Evolutionary conservation across 257 asterid species (phyloP), one percentile per base, ranked within the genome.

Genomic region (Parsonsia alboflavescens): DNA sequence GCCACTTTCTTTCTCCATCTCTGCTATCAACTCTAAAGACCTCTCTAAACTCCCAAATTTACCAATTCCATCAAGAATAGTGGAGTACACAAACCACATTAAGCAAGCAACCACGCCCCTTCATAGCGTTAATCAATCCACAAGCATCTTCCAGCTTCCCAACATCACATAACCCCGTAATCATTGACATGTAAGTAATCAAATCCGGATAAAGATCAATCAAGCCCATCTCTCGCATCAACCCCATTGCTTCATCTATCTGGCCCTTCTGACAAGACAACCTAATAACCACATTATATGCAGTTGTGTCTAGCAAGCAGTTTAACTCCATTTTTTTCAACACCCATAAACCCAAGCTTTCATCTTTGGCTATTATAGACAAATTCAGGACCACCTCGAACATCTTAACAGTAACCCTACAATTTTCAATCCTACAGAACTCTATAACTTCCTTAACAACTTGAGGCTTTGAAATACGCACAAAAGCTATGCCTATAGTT

Each of bases 151-250:
- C 93, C 77, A 91, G 76, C 82, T 83, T 83, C 64, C 97, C 97
- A 6, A 71, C 80, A 76, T 86, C 96, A 67, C 91, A 89, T 17
- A 86, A 78, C 13, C 97, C 90, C 79, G 91, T 91, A 45, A 87
- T 74, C 62, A 88, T 75, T 28, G 82, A 71, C 49, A 82, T 84
- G 73, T 88, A 90, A 0, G 96, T 84, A 59, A 86, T 78, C 85
- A 89, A 80, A 86, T 90, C 94, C 0, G 97, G 98, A 77, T 79
- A 84, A 73, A 93, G 87, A 86, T 90, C 89, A 64, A 84, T 79
- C 73, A 83, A 71, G 10, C 86, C 88, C 97, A 91, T 93, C 83
- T 91, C 97, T 70, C 77, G 81, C 86, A 90, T 84, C 92, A 91
- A 81, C 22, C 80, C 81, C 81, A 89, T 67, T 1, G 91, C 86